phyloP scores from a whole-genome alignment of 345 rosid genomes.

The Syzygium oleosum region DNA sequence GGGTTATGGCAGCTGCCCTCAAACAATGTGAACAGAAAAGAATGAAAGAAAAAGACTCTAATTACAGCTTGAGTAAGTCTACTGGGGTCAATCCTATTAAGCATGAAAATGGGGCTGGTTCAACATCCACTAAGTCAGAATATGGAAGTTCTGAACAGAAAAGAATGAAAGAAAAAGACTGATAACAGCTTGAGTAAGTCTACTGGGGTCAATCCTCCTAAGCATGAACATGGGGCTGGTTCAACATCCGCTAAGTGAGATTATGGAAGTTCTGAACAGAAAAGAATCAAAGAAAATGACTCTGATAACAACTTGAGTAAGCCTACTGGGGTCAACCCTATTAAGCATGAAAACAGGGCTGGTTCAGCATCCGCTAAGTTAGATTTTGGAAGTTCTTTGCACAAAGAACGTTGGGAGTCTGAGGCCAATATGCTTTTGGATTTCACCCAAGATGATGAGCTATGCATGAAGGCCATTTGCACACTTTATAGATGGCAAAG shows the following conservation, averaged over 20 bases:
- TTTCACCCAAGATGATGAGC: slow-evolving; percentile 6
- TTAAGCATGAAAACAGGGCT: neutral
- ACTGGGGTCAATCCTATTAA: neutral
- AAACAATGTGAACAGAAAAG: neutral
- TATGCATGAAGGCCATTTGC: slow-evolving; percentile 21
- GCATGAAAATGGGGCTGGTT: neutral
- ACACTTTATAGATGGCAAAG: slow-evolving; percentile 12
- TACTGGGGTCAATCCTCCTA: neutral
- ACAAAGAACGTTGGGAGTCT: slow-evolving; percentile 6
- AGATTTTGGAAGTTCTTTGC: neutral
- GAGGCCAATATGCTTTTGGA: slow-evolving; percentile 7
- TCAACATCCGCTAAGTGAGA: neutral
- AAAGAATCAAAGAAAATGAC: neutral
- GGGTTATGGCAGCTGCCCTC: neutral
- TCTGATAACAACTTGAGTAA: neutral
- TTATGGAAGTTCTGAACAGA: neutral
- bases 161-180: neutral
- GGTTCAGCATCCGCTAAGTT: neutral
- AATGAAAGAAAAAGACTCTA: neutral
- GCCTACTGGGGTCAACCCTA: neutral
- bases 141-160: neutral
- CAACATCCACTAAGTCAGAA: neutral
- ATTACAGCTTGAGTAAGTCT: neutral
- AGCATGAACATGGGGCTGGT: neutral
- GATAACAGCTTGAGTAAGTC: neutral